Base-by-base conservation (phyloP, 2,329 filamentous ascomycete genomes). In the Sclerotinia nivalis region DNA sequence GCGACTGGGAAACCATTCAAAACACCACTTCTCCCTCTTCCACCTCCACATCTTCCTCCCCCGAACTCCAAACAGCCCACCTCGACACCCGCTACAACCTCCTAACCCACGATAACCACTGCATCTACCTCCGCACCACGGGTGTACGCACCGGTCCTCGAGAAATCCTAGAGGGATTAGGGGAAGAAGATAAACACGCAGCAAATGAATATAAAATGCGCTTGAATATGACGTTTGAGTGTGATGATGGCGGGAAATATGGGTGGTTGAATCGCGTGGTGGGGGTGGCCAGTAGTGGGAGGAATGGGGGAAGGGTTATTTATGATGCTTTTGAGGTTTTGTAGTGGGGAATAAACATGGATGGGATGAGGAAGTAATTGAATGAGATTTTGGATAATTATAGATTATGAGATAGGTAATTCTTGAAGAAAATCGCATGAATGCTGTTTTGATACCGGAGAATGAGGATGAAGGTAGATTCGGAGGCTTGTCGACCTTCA, bases 141-240 rank as follows among this genome's bases (percentile, higher is more conserved):
- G 47, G 61, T 20, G 47, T 64, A 13, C 61, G 61, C 1, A 64
- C 61, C 5, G 61, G 61, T 1, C 15, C 22, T 1, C 47, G 61
- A 25, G 47, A 40, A 9, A 37, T 64, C 5, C 15, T 64, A 2
- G 61, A 64, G 31, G 61, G 7, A 13, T 13, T 64, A 1, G 61
- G 47, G n/a, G 47, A 52, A 25, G 61, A 64, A 15, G 61, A 52
- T 43, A 52, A 28, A 22, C n/a, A 64, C 22, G 18, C 22, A 28
- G 47, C 61, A 1, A 15, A 52, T 28, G 72, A 77, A 49, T 78
- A 74, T 69, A 68, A 73, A 69, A 78, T 78, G 76, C 73, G 76
- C 0, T 69, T 78, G 62, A 66, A 77, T 62, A 62, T 77, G 50
- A 77, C 70, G 4, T 73, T 78, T 59, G 76, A 78, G 66, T 77